Percentiles rank a stretch among this genome's conserved stretches.
phyloP scores from a whole-genome alignment of 2,329 filamentous ascomycete species.

The Atkinsonella texensis region DNA sequence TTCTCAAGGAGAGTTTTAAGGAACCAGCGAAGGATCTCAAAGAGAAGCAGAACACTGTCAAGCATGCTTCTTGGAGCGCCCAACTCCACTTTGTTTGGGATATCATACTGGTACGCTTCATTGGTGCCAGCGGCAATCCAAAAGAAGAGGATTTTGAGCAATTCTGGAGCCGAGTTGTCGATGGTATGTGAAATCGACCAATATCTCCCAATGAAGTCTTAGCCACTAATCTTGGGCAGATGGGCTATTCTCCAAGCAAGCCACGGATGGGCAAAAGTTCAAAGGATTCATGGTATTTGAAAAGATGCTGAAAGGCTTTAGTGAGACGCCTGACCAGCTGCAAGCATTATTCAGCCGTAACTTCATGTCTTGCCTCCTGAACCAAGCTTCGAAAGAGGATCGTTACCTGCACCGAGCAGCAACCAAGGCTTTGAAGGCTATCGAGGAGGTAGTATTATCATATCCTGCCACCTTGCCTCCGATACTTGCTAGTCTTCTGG shows the following conservation, averaged over 20 bases:
- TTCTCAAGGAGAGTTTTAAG: constrained; percentile 64
- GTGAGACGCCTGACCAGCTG: constrained; percentile 33
- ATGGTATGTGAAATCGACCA: constrained; percentile 46
- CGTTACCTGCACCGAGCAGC: constrained; percentile 72
- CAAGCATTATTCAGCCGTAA: constrained; percentile 68
- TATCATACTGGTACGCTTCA: constrained; percentile 51
- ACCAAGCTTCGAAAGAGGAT: constrained; percentile 67
- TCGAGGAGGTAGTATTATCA: constrained; percentile 52
- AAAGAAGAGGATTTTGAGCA: constrained; percentile 47
- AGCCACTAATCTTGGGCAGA: constrained; percentile 36
- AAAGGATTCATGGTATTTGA: constrained; percentile 84
- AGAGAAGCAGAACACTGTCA: constrained; percentile 31
- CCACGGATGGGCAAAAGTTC: constrained; percentile 81
- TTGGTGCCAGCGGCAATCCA: constrained; percentile 21
- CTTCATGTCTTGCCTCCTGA: constrained; percentile 68
- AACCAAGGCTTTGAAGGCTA: constrained; percentile 58
- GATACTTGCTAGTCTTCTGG: constrained; percentile 56
- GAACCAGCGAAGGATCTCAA: constrained; percentile 35
- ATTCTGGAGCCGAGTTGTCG: constrained; percentile 80
- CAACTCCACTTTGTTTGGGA: constrained; percentile 85
- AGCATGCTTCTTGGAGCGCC: constrained; percentile 64
- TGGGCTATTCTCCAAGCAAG: constrained; percentile 67
- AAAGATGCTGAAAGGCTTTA: constrained; percentile 50
- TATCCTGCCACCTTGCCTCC: constrained; percentile 46
- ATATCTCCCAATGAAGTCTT: not conserved